Conservation (phyloP, 2,329 filamentous ascomycete species). For the Exophiala sp. region DNA sequence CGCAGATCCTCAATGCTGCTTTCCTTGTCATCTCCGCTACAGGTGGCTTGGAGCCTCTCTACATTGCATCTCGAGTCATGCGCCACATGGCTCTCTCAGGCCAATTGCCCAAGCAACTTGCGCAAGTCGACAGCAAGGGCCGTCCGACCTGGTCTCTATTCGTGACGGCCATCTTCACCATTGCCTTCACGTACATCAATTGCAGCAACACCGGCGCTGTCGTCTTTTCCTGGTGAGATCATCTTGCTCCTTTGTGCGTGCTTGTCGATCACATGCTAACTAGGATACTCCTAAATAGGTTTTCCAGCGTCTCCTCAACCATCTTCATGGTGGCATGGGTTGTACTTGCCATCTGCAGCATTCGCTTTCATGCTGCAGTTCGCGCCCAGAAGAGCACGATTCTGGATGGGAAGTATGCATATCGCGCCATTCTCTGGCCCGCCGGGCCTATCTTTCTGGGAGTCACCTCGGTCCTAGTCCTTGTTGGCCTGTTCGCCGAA, state of each 20-base stretch:
- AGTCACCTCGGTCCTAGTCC: constrained; percentile 30
- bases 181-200: constrained; percentile 33
- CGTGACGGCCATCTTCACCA: constrained; percentile 29
- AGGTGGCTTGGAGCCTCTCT: constrained; percentile 2
- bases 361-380: constrained; percentile 78
- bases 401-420: constrained; percentile 6
- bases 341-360: constrained; percentile 48
- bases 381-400: constrained; percentile 38
- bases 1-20: constrained; percentile 85
- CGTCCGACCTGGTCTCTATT: constrained; percentile 31
- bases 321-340: constrained; percentile 67
- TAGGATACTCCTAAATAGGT: constrained; percentile 61
- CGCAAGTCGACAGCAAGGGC: constrained; percentile 31
- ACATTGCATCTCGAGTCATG: constrained; percentile 32
- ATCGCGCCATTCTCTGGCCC: constrained; percentile 42
- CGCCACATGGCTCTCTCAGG: constrained; percentile 31
- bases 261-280: constrained; percentile 66
- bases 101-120: constrained; percentile 30
- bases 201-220: constrained; percentile 24
- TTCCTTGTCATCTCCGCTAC: constrained; percentile 67
- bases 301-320: constrained; percentile 66
- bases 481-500: not conserved
- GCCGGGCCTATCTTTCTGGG: constrained; percentile 48
- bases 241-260: constrained; percentile 34
- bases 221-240: constrained; percentile 71